Evolutionary conservation across 2,329 filamentous ascomycete genomes (phyloP).

Genomic region (Verticillium zaregamsianum): DNA sequence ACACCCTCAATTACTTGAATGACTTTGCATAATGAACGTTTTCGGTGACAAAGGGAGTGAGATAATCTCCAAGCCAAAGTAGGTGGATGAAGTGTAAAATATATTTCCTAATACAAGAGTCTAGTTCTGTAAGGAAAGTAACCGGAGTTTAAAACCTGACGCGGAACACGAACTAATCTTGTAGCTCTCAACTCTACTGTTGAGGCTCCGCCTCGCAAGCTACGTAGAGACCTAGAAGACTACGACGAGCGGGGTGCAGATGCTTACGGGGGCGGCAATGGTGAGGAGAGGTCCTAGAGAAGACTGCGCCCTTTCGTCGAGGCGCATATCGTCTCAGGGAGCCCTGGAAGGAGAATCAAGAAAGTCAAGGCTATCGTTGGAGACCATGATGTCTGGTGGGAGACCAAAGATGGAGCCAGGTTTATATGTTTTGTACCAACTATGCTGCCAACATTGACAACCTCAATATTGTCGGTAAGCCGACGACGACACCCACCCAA

Average conservation of each 20-base stretch:
- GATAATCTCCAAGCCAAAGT: too few species aligned
- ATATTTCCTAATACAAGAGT: too few species aligned
- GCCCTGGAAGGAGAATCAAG: slow-evolving; percentile 67
- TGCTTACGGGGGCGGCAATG: slow-evolving; percentile 72
- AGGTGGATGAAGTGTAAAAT: too few species aligned
- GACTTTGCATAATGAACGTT: too few species aligned
- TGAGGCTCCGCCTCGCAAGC: slow-evolving; percentile 73
- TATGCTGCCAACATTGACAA: too few species aligned
- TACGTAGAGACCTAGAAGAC: slow-evolving; percentile 76
- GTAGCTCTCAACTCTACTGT: slow-evolving; percentile 83
- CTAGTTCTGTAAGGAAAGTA: too few species aligned
- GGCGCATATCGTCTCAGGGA: slow-evolving; percentile 71
- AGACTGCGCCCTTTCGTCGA: slow-evolving; percentile 82
- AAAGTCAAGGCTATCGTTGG: slow-evolving; percentile 65
- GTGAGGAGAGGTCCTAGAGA: slow-evolving; percentile 67
- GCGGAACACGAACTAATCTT: slow-evolving; percentile 72
- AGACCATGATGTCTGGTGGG: slow-evolving; percentile 75
- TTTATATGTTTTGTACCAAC: slow-evolving; percentile 44
- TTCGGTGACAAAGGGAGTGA: too few species aligned
- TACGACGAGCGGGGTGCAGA: slow-evolving; percentile 62
- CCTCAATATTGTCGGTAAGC: too few species aligned
- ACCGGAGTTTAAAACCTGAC: too few species aligned
- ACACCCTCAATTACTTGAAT: too few species aligned
- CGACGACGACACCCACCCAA: too few species aligned
- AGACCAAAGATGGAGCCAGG: slow-evolving; percentile 62